Percentiles rank a stretch among this genome's conserved stretches.
phyloP scores from a whole-genome alignment of 345 rosid species.

The Eucalyptus curtisii region DNA sequence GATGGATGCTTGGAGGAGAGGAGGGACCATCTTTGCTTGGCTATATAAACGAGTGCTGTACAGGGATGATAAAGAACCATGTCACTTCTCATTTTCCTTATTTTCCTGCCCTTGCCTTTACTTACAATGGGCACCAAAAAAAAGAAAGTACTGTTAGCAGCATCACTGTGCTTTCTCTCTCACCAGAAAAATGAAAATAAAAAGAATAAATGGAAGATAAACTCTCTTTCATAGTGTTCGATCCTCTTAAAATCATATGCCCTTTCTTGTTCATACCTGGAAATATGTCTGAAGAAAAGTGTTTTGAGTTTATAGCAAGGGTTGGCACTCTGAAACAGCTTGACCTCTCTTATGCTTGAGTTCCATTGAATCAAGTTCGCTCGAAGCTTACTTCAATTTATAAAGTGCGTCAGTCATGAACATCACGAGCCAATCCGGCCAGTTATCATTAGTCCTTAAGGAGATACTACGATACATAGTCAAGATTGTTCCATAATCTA shows the following conservation, averaged over 20 bases:
- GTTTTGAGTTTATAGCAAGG: not conserved
- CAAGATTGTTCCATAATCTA: not conserved
- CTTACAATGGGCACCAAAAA: not conserved
- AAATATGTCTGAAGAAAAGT: not conserved
- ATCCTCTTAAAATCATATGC: not conserved
- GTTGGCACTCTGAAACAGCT: not conserved
- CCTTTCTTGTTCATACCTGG: not conserved
- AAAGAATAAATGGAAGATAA: not conserved
- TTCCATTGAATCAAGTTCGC: not conserved
- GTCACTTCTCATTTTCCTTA: not conserved
- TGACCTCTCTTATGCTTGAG: not conserved
- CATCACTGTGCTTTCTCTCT: not conserved
- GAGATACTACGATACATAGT: not conserved
- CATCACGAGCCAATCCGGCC: not conserved
- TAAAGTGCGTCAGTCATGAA: not conserved
- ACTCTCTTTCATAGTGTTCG: not conserved
- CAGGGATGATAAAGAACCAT: not conserved
- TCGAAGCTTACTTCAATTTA: not conserved
- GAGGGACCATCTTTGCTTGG: not conserved
- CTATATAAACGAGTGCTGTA: not conserved
- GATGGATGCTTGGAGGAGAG: not conserved
- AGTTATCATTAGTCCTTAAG: not conserved
- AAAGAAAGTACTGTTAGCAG: not conserved
- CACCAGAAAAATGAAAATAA: not conserved
- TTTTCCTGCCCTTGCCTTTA: not conserved